Evolutionary conservation across 2,329 filamentous ascomycete species (phyloP).

Genomic region (Scortechinia acanthostroma): DNA sequence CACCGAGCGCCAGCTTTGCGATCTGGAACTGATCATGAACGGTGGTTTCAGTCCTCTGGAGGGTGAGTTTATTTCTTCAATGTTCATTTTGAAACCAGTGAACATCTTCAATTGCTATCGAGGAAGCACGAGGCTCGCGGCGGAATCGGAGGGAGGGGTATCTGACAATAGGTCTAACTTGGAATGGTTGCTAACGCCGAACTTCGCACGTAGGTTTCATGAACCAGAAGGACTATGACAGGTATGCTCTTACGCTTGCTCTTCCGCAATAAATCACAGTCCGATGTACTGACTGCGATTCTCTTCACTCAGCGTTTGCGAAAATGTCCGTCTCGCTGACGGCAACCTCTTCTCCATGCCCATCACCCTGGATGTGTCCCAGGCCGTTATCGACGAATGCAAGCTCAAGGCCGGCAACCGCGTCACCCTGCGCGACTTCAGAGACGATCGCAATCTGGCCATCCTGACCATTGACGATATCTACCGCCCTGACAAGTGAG

Average conservation of each 20-base stretch:
- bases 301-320: slow-evolving; percentile 68
- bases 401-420: slow-evolving; percentile 74
- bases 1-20: slow-evolving; percentile 90
- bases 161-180: no score
- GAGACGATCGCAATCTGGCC: slow-evolving; percentile 90
- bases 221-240: slow-evolving; percentile 93
- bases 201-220: slow-evolving; percentile 77
- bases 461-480: slow-evolving; percentile 94
- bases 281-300: slow-evolving; percentile 16
- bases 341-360: slow-evolving; percentile 94
- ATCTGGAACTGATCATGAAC: slow-evolving; percentile 93
- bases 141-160: no score
- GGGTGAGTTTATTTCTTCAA: slow-evolving; percentile 48
- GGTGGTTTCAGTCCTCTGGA: slow-evolving; percentile 96
- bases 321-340: slow-evolving; percentile 76
- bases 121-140: no score
- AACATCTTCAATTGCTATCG: no score
- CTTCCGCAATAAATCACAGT: slow-evolving; percentile 4
- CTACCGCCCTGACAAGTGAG: slow-evolving; percentile 91
- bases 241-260: slow-evolving; percentile 43
- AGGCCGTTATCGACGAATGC: slow-evolving; percentile 67
- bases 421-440: slow-evolving; percentile 85
- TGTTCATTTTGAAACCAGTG: not conserved
- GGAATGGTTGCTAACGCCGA: not conserved
- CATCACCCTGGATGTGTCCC: slow-evolving; percentile 81